Evolutionary conservation across 768 basidiomycete genomes (phyloP), one percentile per base, ranked within the genome.

Genomic region (Sporobolomyces phaffii): DNA sequence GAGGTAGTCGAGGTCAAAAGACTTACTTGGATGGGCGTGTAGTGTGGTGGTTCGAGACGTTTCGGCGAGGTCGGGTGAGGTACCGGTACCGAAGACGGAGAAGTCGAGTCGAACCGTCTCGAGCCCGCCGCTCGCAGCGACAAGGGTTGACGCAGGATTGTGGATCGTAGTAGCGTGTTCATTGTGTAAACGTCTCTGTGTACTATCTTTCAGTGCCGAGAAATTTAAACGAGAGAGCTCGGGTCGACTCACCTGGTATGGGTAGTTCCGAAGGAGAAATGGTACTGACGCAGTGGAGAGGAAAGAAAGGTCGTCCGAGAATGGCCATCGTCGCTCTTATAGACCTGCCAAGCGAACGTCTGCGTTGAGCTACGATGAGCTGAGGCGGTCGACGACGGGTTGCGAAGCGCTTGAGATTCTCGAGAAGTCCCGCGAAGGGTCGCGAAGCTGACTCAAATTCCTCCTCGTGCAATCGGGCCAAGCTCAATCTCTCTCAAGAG

Each of bases 101-200:
- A 38, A 24, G 56, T 58, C 8, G 56, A 58, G 18, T 28, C 31
- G 56, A 58, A 58, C 28, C 56, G 36, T 45, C 44, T 58, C 22
- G 56, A 54, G 11, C 5, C 7, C 34, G 36, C 11, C 20, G n/a
- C 29, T 45, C 11, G 14, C 3, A 22, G 28, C 44, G 44, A 34
- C 22, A 22, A 5, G 24, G 26, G 5, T 11, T 26, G 52, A 22
- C 17, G 52, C 20, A 24, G 10, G 33, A 33, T 10, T 4, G 52
- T 6, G 11, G 52, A 22, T 53, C 52, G 33, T 2, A 38, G 34
- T 3, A 53, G 34, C 5, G 34, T 18, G 52, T 34, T 36, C 52
- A 53, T 53, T 17, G 4, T 38, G 5, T 20, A 22, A 9, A 47
- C n/a, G 45, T 36, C 33, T n/a, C n/a, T n/a, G n/a, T n/a, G n/a